Conservation (phyloP, 306 rosid species). For the Sphenostylis stenocarpa region DNA sequence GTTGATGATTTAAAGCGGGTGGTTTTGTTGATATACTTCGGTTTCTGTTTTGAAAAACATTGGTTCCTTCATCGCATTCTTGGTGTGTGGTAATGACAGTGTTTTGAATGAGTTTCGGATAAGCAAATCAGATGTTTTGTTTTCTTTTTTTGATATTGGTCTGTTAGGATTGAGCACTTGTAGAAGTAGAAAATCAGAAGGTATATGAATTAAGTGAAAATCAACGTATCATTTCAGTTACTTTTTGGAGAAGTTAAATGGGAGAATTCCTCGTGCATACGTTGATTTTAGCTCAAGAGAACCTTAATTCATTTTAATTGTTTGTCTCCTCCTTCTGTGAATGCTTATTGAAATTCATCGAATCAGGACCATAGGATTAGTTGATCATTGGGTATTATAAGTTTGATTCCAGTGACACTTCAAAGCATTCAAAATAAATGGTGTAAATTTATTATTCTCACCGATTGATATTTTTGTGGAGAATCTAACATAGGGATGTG, state of each 20-base stretch:
- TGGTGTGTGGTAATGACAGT: not conserved
- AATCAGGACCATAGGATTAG: not conserved
- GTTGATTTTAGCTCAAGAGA: not conserved
- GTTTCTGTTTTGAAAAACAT: conserved; percentile 6
- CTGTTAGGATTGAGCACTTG: not conserved
- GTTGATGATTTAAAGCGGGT: not conserved
- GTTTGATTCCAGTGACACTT: not conserved
- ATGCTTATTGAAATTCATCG: not conserved
- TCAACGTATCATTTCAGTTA: not conserved
- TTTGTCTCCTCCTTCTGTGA: not conserved
- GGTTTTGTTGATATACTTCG: not conserved
- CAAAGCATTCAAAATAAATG: not conserved
- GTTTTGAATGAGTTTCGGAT: not conserved
- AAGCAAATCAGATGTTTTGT: not conserved
- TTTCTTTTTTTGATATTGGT: conserved; percentile 13
- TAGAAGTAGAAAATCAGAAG: not conserved
- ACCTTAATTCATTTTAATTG: not conserved
- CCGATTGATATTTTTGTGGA: not conserved
- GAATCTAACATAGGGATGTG: conserved; percentile 12
- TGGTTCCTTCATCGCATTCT: not conserved
- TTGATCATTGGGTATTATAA: not conserved
- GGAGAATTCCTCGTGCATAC: not conserved
- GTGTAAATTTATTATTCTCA: conserved; percentile 6
- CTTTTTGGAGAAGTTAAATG: not conserved
- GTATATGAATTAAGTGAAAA: not conserved